Percentiles rank a stretch among this genome's conserved stretches.
Evolutionary conservation across 1,139 yeast species (phyloP).

Genomic region (Casaregolazyma lundiana): DNA sequence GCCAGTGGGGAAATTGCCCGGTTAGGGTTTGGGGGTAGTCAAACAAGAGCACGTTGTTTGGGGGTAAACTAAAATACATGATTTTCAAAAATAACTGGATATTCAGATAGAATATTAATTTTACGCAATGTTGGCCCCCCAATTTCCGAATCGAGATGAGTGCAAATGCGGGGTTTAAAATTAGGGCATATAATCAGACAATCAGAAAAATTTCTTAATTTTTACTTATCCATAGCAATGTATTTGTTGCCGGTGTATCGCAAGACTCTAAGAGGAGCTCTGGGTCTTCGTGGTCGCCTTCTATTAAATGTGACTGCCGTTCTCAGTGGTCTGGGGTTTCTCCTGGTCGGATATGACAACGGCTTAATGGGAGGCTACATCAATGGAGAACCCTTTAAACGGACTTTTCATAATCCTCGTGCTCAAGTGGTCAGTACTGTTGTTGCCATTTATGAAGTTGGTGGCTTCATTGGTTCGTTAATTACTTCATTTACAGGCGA

Average conservation of each 20-base stretch:
- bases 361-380: slow-evolving; percentile 19
- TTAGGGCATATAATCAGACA: too few species aligned
- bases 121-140: too few species aligned
- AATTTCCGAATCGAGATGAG: too few species aligned
- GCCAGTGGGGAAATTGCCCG: too few species aligned
- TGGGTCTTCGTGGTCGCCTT: slow-evolving; percentile 14
- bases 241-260: slow-evolving; percentile 12
- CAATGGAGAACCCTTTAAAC: slow-evolving; percentile 14
- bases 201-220: too few species aligned
- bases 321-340: slow-evolving; percentile 17
- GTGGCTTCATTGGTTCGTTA: slow-evolving; percentile 55
- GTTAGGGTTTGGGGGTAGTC: too few species aligned
- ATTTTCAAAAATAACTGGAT: too few species aligned
- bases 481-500: slow-evolving; percentile 50
- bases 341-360: slow-evolving; percentile 17
- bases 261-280: slow-evolving; percentile 13
- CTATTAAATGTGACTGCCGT: slow-evolving; percentile 14
- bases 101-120: too few species aligned
- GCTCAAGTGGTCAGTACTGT: slow-evolving; percentile 27
- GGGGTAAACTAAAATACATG: too few species aligned
- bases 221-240: too few species aligned
- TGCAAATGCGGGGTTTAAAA: too few species aligned
- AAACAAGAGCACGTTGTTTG: too few species aligned
- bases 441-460: slow-evolving; percentile 64
- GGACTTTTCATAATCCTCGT: slow-evolving; percentile 16